These are phyloP conservation scores for Candida dajiaensis DNA, from an alignment of 805 yeast genomes.

Conservation along the genomic window DNA sequence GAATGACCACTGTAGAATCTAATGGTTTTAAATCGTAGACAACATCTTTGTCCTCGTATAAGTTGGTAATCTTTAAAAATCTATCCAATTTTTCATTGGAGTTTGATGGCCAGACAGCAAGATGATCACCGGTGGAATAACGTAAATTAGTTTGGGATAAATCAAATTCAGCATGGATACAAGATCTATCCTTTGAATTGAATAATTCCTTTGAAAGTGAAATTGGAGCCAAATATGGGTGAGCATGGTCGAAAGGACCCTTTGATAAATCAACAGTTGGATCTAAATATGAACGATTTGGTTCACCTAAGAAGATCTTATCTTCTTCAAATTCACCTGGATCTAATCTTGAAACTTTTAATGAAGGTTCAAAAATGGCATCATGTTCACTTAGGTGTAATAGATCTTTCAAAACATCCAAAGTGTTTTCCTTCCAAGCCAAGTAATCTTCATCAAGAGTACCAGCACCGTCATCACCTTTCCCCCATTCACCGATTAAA, in stretches of 20 bases:
- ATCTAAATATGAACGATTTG: constrained; percentile 36
- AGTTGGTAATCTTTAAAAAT: constrained; percentile 59
- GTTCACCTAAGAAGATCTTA: constrained; percentile 76
- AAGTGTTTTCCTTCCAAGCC: constrained; percentile 81
- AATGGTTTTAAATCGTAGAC: constrained; percentile 62
- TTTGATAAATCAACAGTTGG: constrained; percentile 30
- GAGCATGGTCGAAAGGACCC: constrained; percentile 76
- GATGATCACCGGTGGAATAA: constrained; percentile 93
- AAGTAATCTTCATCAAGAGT: constrained; percentile 93
- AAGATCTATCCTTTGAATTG: constrained; percentile 56
- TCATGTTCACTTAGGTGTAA: constrained; percentile 77
- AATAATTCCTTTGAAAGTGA: constrained; percentile 63
- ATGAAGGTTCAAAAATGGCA: constrained; percentile 67
- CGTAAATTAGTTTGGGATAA: constrained; percentile 65
- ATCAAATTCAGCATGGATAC: constrained; percentile 90
- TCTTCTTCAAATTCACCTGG: constrained; percentile 30
- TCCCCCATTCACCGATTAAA: constrained; percentile 70
- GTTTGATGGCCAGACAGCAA: constrained; percentile 93
- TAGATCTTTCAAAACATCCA: constrained; percentile 57
- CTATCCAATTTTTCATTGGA: constrained; percentile 65
- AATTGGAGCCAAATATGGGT: constrained; percentile 79
- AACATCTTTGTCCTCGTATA: constrained; percentile 42
- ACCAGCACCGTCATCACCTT: constrained; percentile 94
- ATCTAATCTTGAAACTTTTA: constrained; percentile 36
- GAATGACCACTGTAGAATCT: constrained; percentile 60